Conservation (phyloP, 805 yeast genomes). For the Saccharomycopsis capsularis region DNA sequence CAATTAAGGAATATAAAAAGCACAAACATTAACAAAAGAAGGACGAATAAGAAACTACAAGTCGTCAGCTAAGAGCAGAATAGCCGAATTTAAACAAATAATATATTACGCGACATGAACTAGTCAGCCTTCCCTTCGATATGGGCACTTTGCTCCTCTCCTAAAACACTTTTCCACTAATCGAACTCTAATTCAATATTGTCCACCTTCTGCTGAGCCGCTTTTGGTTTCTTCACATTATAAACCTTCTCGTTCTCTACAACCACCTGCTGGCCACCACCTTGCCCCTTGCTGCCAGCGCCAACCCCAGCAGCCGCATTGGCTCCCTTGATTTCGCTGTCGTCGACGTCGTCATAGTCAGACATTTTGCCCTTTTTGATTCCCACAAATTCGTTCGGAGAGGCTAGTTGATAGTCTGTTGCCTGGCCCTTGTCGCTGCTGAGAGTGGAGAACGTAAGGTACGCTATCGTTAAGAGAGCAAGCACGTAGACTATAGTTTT, state of each 20-base stretch:
- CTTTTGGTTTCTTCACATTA: conserved; percentile 2
- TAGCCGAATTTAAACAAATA: too few relatives aligned
- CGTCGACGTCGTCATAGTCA: conserved; percentile 30
- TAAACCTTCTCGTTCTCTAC: background rate
- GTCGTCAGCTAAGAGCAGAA: too few relatives aligned
- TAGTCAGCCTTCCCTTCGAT: too few relatives aligned
- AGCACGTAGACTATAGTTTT: conserved; percentile 12
- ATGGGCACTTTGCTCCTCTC: too few relatives aligned
- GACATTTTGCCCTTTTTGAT: conserved; percentile 19
- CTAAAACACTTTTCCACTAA: too few relatives aligned
- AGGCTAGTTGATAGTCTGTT: conserved; percentile 16
- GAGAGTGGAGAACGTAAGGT: conserved; percentile 14
- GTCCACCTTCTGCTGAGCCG: too few relatives aligned
- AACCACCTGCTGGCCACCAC: background rate
- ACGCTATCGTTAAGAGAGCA: conserved; percentile 16
- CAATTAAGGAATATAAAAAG: too few relatives aligned
- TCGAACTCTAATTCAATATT: too few relatives aligned
- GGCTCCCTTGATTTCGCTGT: background rate
- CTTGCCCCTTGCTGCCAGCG: background rate
- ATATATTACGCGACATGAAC: too few relatives aligned
- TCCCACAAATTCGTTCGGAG: conserved; percentile 22
- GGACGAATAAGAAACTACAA: too few relatives aligned
- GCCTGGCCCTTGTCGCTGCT: background rate
- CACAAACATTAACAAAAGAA: too few relatives aligned
- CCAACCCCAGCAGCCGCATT: background rate